Conservation (phyloP, 345 rosid genomes). For the Adansonia digitata region DNA sequence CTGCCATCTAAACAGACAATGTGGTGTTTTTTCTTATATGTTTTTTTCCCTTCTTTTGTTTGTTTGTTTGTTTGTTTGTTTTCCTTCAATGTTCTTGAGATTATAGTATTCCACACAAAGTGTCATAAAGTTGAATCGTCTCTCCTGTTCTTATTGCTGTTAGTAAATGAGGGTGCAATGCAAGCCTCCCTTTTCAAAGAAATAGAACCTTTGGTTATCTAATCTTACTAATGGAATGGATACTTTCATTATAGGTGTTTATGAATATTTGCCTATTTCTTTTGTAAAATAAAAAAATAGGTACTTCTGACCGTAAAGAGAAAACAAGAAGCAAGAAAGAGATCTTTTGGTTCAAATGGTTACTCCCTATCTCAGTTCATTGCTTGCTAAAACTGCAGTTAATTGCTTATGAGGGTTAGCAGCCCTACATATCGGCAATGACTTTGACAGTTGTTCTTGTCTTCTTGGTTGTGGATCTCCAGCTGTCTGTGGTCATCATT, state of each 20-base stretch:
- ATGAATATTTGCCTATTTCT: neutral
- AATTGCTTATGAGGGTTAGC: too few species aligned
- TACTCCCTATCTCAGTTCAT: too few species aligned
- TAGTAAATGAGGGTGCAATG: neutral
- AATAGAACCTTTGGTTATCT: neutral
- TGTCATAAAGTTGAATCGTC: neutral
- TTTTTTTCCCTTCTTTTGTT: neutral
- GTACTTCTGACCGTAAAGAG: neutral
- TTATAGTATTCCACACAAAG: slow-evolving; percentile 1
- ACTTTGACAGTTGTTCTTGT: too few species aligned
- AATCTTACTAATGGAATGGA: neutral
- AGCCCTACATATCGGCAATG: too few species aligned
- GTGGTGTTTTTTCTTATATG: neutral
- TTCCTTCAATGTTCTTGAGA: slow-evolving; percentile 15
- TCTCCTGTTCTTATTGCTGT: neutral
- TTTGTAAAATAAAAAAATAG: neutral
- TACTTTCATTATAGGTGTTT: neutral
- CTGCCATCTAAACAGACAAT: neutral
- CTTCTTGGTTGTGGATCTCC: too few species aligned
- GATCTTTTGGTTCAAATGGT: too few species aligned
- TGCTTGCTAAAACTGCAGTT: too few species aligned
- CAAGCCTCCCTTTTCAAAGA: neutral
- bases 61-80: too few species aligned
- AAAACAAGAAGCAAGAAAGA: too few species aligned
- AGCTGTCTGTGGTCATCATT: too few species aligned